Base-by-base conservation (phyloP, 192 early-diverging fungal species). In the Coemansia sp. region DNA sequence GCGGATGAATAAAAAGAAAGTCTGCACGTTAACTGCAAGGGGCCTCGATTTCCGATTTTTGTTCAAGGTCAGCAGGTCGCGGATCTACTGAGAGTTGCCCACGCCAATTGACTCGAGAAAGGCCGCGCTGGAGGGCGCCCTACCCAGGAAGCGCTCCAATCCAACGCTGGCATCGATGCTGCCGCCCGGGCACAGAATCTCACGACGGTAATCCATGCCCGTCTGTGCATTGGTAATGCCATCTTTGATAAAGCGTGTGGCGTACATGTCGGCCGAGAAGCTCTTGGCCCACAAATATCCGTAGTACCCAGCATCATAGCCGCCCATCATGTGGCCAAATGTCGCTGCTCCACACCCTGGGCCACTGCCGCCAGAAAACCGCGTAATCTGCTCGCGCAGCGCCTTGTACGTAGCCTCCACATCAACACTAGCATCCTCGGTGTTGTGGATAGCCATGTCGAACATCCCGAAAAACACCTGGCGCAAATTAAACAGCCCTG, bases 211-310 rank as follows among this genome's bases (percentile, higher is more conserved):
- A 63, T 85, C 84, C n/a, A 77, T 45, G 14, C 93, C 93, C 4
- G 86, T 79, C 37, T 70, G 69, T 6, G 74, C 61, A 65, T 86
- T 87, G 41, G 83, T 47, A 1, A 91, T 77, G 25, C 77, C 76
- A 22, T 87, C 80, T 6, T 75, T 77, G 53, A 82, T 74, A 70
- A 92, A 92, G 43, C 86, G 82, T 26, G 85, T 82, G 26, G 79
- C 90, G 75, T 85, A 94, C 85, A 94, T 90, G 69, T 94, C 93
- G 41, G 88, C 88, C 6, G 89, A 87, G 68, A 89, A 93, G 41
- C 92, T 90, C 83, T 93, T 86, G 17, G 88, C 84, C 86, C 87
- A 93, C 61, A 89, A 72, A 65, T 93, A 93, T 5, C 88, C 90
- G 50, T 91, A 93, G 62, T 92, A 92, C 12, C 82, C 86, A 25